phyloP scores from a whole-genome alignment of 805 yeast species.

The Grigorovia yakushimaensis region DNA sequence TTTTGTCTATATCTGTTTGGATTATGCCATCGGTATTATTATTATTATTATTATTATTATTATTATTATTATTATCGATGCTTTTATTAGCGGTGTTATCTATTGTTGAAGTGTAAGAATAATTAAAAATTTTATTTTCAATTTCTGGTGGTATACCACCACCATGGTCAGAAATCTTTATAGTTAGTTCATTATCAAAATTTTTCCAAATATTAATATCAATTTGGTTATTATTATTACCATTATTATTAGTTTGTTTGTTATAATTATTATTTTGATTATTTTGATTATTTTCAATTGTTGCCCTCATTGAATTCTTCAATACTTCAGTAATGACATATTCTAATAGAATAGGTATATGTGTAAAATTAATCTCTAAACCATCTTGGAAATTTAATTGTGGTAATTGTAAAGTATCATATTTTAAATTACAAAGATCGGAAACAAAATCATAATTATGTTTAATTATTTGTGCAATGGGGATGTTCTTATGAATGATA shows the following conservation, averaged over 20 bases:
- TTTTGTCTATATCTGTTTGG: no score
- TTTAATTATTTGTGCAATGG: constrained; percentile 52
- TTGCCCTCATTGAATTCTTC: constrained; percentile 83
- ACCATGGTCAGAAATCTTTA: constrained; percentile 78
- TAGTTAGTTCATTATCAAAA: constrained; percentile 39
- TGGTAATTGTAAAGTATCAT: constrained; percentile 62
- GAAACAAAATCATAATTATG: constrained; percentile 67
- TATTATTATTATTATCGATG: no score
- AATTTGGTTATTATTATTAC: constrained; percentile 19
- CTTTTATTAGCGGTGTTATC: neutral
- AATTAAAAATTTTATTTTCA: constrained; percentile 65
- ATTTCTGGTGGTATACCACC: constrained; percentile 72
- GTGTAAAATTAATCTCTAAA: constrained; percentile 58
- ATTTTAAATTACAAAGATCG: constrained; percentile 74
- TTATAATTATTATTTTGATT: no score
- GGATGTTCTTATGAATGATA: constrained; percentile 55
- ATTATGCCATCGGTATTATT: no score
- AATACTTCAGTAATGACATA: constrained; percentile 79
- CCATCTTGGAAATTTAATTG: constrained; percentile 34
- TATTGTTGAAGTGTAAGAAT: constrained; percentile 50
- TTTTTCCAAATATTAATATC: constrained; percentile 25
- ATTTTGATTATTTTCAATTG: constrained; percentile 64
- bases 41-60: no score
- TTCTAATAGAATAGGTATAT: constrained; percentile 79
- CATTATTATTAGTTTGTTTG: constrained; percentile 54